Evolutionary conservation across 2,329 filamentous ascomycete species (phyloP).

Genomic region (Aspergillus versicolor): DNA sequence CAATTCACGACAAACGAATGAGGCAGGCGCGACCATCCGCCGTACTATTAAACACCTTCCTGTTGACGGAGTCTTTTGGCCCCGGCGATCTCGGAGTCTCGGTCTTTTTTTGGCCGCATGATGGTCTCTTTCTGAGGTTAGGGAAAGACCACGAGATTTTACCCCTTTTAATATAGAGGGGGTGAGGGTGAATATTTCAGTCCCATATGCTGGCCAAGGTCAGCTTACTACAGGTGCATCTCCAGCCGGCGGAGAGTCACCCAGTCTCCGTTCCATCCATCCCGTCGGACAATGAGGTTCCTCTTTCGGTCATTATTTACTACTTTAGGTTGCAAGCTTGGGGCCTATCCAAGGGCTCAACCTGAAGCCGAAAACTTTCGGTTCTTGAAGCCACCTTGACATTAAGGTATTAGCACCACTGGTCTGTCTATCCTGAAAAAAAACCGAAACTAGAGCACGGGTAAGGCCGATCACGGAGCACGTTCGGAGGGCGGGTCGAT

Average conservation of each 20-base stretch:
- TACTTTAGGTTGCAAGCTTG: neutral
- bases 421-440: neutral
- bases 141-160: neutral
- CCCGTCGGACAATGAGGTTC: too few relatives aligned
- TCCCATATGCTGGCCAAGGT: neutral
- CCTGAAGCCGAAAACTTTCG: too few relatives aligned
- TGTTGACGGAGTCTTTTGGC: too few relatives aligned
- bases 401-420: neutral
- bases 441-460: neutral
- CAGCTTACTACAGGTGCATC: neutral
- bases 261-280: too few relatives aligned
- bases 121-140: neutral
- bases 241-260: too few relatives aligned
- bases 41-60: too few relatives aligned
- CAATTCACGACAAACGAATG: neutral
- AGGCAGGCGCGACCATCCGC: conserved; percentile 1
- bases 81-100: neutral
- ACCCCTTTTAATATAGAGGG: neutral
- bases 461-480: conserved; percentile 3
- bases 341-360: too few relatives aligned
- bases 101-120: neutral
- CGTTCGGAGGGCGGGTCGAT: neutral
- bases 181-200: neutral
- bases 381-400: too few relatives aligned
- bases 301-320: neutral